Evolutionary conservation across 2,329 filamentous ascomycete genomes (phyloP).

Genomic region (Aspergillus alliaceus): DNA sequence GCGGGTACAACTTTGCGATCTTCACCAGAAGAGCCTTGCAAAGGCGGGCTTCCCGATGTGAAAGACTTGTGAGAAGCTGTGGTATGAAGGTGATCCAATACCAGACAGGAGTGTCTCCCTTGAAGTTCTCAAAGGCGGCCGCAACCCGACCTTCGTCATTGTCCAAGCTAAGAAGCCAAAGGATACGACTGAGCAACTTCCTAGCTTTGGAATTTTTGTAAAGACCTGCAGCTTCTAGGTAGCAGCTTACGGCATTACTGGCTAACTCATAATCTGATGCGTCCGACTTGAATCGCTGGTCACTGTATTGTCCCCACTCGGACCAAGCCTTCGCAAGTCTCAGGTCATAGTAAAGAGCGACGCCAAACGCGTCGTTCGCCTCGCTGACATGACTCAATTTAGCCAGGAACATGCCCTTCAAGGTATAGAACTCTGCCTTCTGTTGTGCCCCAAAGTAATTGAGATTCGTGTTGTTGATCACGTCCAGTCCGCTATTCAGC

Average conservation of each 20-base stretch:
- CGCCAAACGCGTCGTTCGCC: conserved; percentile 90
- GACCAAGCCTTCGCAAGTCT: conserved; percentile 96
- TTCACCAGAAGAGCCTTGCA: conserved; percentile 84
- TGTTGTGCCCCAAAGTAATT: conserved; percentile 96
- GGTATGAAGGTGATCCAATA: conserved; percentile 99
- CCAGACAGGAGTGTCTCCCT: conserved; percentile 96
- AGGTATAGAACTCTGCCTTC: conserved; percentile 97
- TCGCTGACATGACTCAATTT: conserved; percentile 89
- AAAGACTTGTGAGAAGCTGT: conserved; percentile 86
- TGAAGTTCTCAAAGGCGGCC: conserved; percentile 89
- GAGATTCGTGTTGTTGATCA: conserved; percentile 99
- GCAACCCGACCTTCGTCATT: conserved; percentile 81
- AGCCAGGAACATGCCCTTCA: conserved; percentile 99
- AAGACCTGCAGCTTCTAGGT: conserved; percentile 89
- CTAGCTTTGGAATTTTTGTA: conserved; percentile 97
- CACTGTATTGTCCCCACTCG: conserved; percentile 98
- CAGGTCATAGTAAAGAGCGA: conserved; percentile 93
- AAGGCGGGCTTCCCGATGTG: conserved; percentile 85
- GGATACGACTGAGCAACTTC: conserved; percentile 86
- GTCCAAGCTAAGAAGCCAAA: conserved; percentile 94
- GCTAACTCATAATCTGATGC: conserved; percentile 78
- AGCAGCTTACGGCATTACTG: conserved; percentile 90
- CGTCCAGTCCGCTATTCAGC: conserved; percentile 87
- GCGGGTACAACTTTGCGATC: conserved; percentile 93
- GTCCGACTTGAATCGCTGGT: conserved; percentile 91